Conservation (phyloP, 2,329 filamentous ascomycete species). For the Claviceps sp. region DNA sequence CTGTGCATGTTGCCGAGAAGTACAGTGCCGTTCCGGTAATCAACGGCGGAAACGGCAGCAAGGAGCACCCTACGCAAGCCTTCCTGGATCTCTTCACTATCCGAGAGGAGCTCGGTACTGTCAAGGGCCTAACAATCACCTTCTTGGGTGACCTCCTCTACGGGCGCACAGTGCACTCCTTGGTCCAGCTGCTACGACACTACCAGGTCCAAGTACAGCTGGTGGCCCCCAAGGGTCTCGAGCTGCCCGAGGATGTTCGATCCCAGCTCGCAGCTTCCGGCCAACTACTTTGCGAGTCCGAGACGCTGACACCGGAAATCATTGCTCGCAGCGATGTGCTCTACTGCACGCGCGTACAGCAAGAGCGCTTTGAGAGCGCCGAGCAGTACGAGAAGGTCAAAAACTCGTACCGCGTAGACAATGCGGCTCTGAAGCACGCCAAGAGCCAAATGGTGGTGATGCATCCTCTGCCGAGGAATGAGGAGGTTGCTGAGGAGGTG, state of each 20-base stretch:
- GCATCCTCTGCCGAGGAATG: constrained; percentile 88
- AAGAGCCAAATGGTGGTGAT: constrained; percentile 90
- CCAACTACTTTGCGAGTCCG: constrained; percentile 63
- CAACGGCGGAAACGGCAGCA: constrained; percentile 91
- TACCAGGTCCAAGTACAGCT: constrained; percentile 93
- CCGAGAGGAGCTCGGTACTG: constrained; percentile 89
- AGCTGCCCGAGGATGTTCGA: constrained; percentile 62
- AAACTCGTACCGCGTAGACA: constrained; percentile 80
- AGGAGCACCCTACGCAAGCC: constrained; percentile 94
- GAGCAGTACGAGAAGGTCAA: constrained; percentile 78
- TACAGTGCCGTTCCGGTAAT: constrained; percentile 86
- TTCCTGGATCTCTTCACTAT: constrained; percentile 98
- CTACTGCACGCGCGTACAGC: constrained; percentile 94
- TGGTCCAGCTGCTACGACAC: constrained; percentile 86
- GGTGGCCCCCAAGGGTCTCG: constrained; percentile 67
- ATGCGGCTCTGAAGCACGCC: constrained; percentile 75
- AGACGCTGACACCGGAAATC: constrained; percentile 74
- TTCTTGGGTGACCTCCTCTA: constrained; percentile 90
- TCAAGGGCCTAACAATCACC: constrained; percentile 89
- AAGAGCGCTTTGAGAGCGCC: constrained; percentile 79
- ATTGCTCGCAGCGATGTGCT: constrained; percentile 78
- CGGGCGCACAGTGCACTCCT: constrained; percentile 86
- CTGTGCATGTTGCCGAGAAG: constrained; percentile 70
- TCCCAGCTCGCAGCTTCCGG: constrained; percentile 59
- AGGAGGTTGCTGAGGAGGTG: constrained; percentile 88